Evolutionary conservation across 2,329 filamentous ascomycete genomes (phyloP).

Genomic region (Trichoderma hamatum): DNA sequence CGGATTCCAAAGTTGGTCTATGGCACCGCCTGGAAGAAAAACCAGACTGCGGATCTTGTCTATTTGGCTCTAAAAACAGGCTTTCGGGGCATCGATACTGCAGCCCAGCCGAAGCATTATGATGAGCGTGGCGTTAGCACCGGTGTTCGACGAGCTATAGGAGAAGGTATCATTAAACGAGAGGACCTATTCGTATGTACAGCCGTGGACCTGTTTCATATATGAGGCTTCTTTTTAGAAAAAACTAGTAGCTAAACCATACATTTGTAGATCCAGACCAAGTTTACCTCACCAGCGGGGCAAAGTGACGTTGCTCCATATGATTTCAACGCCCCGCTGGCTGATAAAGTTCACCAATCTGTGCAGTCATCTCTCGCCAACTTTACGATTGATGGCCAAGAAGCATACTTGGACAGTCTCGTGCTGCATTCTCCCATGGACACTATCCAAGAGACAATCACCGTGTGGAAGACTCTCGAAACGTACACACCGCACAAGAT

Average conservation of each 20-base stretch:
- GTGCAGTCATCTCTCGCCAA: slow-evolving; percentile 68
- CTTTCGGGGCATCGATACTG: slow-evolving; percentile 76
- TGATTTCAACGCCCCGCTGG: slow-evolving; percentile 58
- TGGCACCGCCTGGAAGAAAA: slow-evolving; percentile 86
- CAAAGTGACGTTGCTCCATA: slow-evolving; percentile 68
- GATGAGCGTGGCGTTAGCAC: slow-evolving; percentile 70
- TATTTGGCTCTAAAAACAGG: slow-evolving; percentile 68
- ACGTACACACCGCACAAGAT: slow-evolving; percentile 66
- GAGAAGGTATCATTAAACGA: slow-evolving; percentile 57
- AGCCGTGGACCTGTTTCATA: neutral
- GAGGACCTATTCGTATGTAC: slow-evolving; percentile 63
- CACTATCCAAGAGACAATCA: slow-evolving; percentile 53
- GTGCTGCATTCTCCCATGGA: slow-evolving; percentile 67
- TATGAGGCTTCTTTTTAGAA: neutral
- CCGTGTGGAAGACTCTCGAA: slow-evolving; percentile 69
- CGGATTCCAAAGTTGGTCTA: slow-evolving; percentile 64
- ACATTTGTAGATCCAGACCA: slow-evolving; percentile 70
- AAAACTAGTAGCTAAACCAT: neutral
- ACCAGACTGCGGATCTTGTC: slow-evolving; percentile 67
- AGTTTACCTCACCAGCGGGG: slow-evolving; percentile 68
- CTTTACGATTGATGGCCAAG: slow-evolving; percentile 50
- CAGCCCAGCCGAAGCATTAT: slow-evolving; percentile 78
- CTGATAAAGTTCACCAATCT: slow-evolving; percentile 67
- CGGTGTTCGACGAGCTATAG: slow-evolving; percentile 65
- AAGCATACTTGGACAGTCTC: slow-evolving; percentile 68